Evolutionary conservation across 1,139 yeast genomes (phyloP), one percentile per base, ranked within the genome.

Genomic region (Sugiyamaella xylanicola): DNA sequence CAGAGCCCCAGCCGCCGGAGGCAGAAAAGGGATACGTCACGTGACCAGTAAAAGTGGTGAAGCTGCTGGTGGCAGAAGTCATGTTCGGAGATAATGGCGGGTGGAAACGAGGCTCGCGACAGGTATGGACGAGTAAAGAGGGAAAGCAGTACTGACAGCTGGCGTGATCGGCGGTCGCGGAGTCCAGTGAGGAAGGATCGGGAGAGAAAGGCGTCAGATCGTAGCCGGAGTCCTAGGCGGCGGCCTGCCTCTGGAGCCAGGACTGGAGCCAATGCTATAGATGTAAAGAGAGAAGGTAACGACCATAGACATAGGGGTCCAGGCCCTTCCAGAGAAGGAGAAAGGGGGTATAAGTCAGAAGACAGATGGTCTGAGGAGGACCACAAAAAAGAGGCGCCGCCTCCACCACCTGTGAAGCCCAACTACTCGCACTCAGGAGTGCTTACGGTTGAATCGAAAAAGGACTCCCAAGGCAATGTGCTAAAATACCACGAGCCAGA

Each of bases 361-460:
- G 37, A 8, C 37, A 8, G 8, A 32, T 32, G 37, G 37, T 8
- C 37, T 20, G 42, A n/a, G 7, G n/a, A 15, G 20, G 48, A 27
- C 39, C 2, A 2, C n/a, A 27, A 44, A 15, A n/a, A 19, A 3
- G 16, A 7, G 15, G 5, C 42, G 25, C 22, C 51, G 5, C 22
- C 20, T 20, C 16, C 25, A 42, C 22, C 42, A 17, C 48, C 53
- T 20, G 25, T 42, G 4, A 42, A 39, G 54, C 79, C 79, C 4
- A 72, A 74, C 57, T 79, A 75, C 61, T 72, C 70, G 41, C 76
- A 76, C 4, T 77, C 83, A 0, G 83, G 83, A 0, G 63, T 77
- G 2, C 63, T 80, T 29, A 80, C 80, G 13, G 72, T 72, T 52
- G 83, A 78, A 20, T 71, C 80, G 7, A 73, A 76, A 54, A 60